phyloP scores from a whole-genome alignment of 2,329 filamentous ascomycete species.

The Dothistroma septosporum region DNA sequence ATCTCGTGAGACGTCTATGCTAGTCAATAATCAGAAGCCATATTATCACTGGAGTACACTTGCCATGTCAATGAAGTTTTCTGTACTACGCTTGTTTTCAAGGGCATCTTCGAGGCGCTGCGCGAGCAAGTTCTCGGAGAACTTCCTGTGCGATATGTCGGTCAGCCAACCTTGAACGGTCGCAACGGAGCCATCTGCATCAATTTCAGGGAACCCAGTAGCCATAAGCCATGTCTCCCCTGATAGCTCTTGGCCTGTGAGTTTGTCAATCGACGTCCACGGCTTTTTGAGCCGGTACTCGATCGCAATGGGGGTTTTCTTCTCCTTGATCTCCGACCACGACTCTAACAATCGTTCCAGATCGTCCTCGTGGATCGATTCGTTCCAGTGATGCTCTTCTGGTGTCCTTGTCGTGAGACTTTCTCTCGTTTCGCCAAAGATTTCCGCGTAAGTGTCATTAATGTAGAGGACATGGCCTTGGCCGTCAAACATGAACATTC shows the following conservation, averaged over 20 bases:
- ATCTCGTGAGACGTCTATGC: slow-evolving; percentile 39
- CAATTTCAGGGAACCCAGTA: slow-evolving; percentile 32
- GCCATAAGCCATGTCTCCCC: slow-evolving; percentile 34
- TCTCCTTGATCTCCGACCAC: slow-evolving; percentile 32
- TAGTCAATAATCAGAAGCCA: no score
- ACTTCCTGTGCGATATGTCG: slow-evolving; percentile 35
- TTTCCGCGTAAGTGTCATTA: slow-evolving; percentile 40
- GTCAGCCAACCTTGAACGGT: slow-evolving; percentile 34
- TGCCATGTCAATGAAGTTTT: slow-evolving; percentile 37
- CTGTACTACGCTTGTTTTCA: slow-evolving; percentile 36
- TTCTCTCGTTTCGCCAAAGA: slow-evolving; percentile 30
- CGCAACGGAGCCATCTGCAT: slow-evolving; percentile 28
- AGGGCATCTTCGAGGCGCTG: slow-evolving; percentile 35
- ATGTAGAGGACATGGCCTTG: slow-evolving; percentile 38
- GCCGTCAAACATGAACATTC: slow-evolving; percentile 37
- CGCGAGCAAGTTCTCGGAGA: slow-evolving; percentile 29
- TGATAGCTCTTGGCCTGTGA: slow-evolving; percentile 25
- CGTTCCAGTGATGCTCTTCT: slow-evolving; percentile 12
- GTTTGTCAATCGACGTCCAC: slow-evolving; percentile 31
- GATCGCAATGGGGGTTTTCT: slow-evolving; percentile 35
- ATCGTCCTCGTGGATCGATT: slow-evolving; percentile 35
- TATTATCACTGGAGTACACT: no score
- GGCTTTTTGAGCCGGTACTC: slow-evolving; percentile 38
- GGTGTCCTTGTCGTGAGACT: slow-evolving; percentile 7
- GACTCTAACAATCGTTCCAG: slow-evolving; percentile 29